Evolutionary conservation across 345 rosid species (phyloP).

Genomic region (Cardamine occulta): DNA sequence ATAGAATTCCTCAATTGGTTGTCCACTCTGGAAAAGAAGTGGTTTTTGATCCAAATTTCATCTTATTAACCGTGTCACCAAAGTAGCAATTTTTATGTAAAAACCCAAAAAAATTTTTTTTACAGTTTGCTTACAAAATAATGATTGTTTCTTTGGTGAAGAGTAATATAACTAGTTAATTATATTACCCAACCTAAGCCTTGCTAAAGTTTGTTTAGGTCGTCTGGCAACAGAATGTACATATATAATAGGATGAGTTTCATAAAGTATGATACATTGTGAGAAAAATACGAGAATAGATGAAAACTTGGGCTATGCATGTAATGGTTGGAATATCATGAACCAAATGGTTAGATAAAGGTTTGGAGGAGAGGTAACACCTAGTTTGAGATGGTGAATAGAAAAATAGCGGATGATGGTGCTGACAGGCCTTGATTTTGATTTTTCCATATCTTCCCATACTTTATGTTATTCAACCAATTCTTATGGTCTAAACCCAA

Average conservation of each 20-base stretch:
- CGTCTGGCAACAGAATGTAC: neutral
- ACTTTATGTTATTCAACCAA: neutral
- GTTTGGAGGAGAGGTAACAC: neutral
- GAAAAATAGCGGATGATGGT: neutral
- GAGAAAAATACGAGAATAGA: neutral
- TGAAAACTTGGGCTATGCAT: neutral
- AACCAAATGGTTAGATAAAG: neutral
- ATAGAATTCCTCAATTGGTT: neutral
- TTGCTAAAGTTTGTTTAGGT: neutral
- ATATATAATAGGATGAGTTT: neutral
- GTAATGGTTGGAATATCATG: neutral
- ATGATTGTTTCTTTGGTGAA: neutral
- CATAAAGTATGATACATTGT: neutral
- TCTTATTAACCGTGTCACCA: neutral
- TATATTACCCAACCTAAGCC: neutral
- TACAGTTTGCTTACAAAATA: neutral
- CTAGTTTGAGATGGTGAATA: slow-evolving; percentile 7
- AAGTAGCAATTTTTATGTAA: neutral
- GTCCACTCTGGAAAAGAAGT: neutral
- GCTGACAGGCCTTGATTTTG: neutral
- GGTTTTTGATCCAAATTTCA: neutral
- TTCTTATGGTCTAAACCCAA: neutral
- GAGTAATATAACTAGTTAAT: too few relatives aligned
- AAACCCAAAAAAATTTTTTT: too few relatives aligned
- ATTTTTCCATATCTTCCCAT: neutral